These are phyloP conservation scores for Fomitopsis serialis DNA, from an alignment of 768 basidiomycete genomes.

Conservation along the genomic window DNA sequence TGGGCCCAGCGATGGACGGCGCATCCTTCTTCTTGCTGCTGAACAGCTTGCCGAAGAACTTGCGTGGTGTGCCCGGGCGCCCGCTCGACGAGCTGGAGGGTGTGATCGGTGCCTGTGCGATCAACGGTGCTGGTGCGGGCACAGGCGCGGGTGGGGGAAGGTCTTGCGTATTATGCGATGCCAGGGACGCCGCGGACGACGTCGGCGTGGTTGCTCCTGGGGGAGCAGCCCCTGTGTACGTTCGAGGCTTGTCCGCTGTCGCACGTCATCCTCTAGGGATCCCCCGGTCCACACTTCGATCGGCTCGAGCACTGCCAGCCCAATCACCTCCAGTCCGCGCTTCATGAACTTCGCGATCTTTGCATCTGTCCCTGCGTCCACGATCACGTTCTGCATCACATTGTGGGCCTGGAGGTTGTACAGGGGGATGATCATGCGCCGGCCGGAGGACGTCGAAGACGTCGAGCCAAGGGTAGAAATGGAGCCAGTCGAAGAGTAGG, in stretches of 20 bases:
- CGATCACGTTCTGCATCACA: slow-evolving; percentile 78
- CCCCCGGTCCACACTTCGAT: slow-evolving; percentile 60
- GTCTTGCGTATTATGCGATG: slow-evolving; percentile 15
- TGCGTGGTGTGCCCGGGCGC: slow-evolving; percentile 38
- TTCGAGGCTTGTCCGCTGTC: slow-evolving; percentile 10
- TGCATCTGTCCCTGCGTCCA: slow-evolving; percentile 85
- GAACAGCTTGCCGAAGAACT: slow-evolving; percentile 68
- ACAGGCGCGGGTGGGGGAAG: slow-evolving; percentile 3
- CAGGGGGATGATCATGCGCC: slow-evolving; percentile 78
- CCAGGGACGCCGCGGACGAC: slow-evolving; percentile 28
- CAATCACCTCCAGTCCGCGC: slow-evolving; percentile 54
- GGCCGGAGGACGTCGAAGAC: slow-evolving; percentile 37
- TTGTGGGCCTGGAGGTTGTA: slow-evolving; percentile 88
- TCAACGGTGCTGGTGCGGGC: slow-evolving; percentile 8
- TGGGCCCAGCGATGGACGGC: neutral
- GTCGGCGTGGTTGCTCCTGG: slow-evolving; percentile 21
- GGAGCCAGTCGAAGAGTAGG: slow-evolving; percentile 37
- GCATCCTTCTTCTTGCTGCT: slow-evolving; percentile 41
- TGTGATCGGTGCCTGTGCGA: slow-evolving; percentile 15
- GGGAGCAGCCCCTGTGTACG: slow-evolving; percentile 9
- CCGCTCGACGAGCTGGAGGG: slow-evolving; percentile 14
- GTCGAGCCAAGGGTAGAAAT: slow-evolving; percentile 21
- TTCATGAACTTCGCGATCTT: slow-evolving; percentile 71
- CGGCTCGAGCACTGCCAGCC: slow-evolving; percentile 74
- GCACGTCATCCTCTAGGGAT: slow-evolving; percentile 26